Base-by-base conservation (phyloP, 1,139 yeast species). In the Sugiyamaella paludigena region DNA sequence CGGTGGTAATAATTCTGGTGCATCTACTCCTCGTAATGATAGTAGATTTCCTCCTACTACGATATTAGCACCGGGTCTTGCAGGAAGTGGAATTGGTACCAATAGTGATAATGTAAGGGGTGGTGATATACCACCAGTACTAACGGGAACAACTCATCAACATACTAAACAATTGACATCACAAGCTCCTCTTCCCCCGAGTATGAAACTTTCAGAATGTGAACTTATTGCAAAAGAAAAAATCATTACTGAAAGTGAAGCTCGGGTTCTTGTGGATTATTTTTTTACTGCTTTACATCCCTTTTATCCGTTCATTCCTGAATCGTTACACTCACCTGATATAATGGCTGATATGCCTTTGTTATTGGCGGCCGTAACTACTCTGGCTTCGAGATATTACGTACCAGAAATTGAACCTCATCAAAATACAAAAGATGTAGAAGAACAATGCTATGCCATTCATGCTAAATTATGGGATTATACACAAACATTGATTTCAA, bases 231-330 rank as follows among this genome's bases (percentile, higher is more conserved):
- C 83, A 1, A 71, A 71, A n/a, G 61, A 71, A 35, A 81, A 81
- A n/a, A 74, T 86, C 43, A 63, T 89, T 13, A 74, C 85, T 0
- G 89, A 80, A 56, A 67, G 62, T 0, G 95, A 87, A 61, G 94
- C 95, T 0, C 77, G 75, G 48, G 67, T 71, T 45, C 69, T 87
- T 32, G 79, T 88, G 29, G 72, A 77, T 40, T 71, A 83, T 47
- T 91, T 87, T 65, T 87, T 87, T 64, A 68, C 80, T 8, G 80
- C 88, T 3, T 78, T 91, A 81, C 95, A 87, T 64, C 96, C 96
- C 1, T 91, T 82, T 64, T 89, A 85, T 67, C 97, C 97, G 0
- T 87, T 83, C 61, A 77, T 91, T 33, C 96, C 96, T 1, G 72
- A 76, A 32, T 87, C 83, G 54, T 65, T 89, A 40, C 92, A 84